A percentile compares a stretch with the other conserved stretches of the same genome.
Evolutionary conservation across 345 rosid genomes (phyloP).

Genomic region (Aegle marmelos): DNA sequence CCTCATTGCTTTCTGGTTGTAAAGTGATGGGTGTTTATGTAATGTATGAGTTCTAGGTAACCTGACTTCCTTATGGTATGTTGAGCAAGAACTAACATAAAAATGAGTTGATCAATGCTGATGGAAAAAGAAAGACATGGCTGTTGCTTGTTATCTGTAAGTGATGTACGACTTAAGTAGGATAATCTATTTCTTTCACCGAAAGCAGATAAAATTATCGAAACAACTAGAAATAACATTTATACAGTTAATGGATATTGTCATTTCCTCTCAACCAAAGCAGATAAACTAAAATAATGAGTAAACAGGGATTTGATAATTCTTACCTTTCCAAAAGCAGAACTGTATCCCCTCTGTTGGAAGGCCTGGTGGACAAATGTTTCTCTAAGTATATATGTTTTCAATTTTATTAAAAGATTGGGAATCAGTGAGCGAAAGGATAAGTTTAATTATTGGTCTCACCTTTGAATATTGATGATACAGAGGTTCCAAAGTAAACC

Average conservation of each 20-base stretch:
- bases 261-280: neutral
- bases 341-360: slow-evolving; percentile 68
- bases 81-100: neutral
- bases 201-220: neutral
- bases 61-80: neutral
- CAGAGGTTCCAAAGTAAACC: slow-evolving; percentile 91
- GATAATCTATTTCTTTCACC: neutral
- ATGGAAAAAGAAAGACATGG: neutral
- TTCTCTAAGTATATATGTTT: slow-evolving; percentile 19
- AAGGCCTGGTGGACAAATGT: slow-evolving; percentile 48
- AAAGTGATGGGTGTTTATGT: neutral
- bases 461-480: slow-evolving; percentile 87
- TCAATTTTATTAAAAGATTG: slow-evolving; percentile 9
- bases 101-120: neutral
- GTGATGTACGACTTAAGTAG: neutral
- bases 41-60: neutral
- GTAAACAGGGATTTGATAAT: slow-evolving; percentile 7
- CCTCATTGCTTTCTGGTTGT: neutral
- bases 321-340: slow-evolving; percentile 91
- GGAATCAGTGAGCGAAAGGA: neutral
- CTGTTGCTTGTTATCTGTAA: neutral
- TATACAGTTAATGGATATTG: neutral
- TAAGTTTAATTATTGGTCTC: slow-evolving; percentile 7
- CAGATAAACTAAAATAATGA: slow-evolving; percentile 11
- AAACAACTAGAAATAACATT: neutral